Evolutionary conservation across 164 flowering plant species (phyloP).

Genomic region (Annona squamosa): DNA sequence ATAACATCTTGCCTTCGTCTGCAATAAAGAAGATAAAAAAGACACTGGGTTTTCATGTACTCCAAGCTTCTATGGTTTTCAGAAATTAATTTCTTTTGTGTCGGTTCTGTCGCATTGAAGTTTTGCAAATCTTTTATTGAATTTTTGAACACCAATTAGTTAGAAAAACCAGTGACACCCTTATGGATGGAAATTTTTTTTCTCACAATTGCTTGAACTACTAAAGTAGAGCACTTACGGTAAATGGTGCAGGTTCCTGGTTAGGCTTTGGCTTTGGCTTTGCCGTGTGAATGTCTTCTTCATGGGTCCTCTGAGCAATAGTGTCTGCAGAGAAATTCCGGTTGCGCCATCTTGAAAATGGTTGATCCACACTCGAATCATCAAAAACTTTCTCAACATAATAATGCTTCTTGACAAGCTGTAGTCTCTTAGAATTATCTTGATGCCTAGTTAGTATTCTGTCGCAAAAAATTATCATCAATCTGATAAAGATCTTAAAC

Average conservation of each 20-base stretch:
- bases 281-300: slow-evolving; percentile 11
- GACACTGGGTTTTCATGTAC: not conserved
- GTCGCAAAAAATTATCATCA: slow-evolving; percentile 10
- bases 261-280: slow-evolving; percentile 8
- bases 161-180: not conserved
- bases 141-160: not conserved
- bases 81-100: not conserved
- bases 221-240: slow-evolving; percentile 24
- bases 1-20: too few relatives aligned
- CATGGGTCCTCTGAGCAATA: slow-evolving; percentile 14
- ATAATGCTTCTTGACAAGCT: slow-evolving; percentile 45
- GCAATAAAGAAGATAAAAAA: too few relatives aligned
- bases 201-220: not conserved
- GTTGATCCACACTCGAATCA: slow-evolving; percentile 41
- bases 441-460: slow-evolving; percentile 49
- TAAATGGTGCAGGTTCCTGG: slow-evolving; percentile 21
- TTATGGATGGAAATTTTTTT: not conserved
- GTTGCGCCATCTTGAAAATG: slow-evolving; percentile 48
- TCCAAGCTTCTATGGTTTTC: not conserved
- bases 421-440: slow-evolving; percentile 39
- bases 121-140: too few relatives aligned
- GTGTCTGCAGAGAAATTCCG: slow-evolving; percentile 39
- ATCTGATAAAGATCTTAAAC: not conserved
- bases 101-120: not conserved
- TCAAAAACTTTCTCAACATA: slow-evolving; percentile 55